Percentiles rank a stretch among this genome's conserved stretches.
Conservation (phyloP, 164 flowering plant species). For the Magnolia officinalis region DNA sequence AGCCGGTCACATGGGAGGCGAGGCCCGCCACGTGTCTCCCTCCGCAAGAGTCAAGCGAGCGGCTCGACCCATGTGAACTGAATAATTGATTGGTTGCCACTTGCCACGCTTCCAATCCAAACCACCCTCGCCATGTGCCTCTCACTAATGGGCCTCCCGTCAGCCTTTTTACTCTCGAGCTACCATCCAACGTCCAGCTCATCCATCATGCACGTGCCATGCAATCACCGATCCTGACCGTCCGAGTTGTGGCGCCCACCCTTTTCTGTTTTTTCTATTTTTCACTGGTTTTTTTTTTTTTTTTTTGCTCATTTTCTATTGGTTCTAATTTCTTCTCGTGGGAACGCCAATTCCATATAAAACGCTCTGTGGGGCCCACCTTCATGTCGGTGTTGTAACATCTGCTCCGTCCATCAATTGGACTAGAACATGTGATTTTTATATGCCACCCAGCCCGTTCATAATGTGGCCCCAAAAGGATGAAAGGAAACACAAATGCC, state of each 20-base stretch:
- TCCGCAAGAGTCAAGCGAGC: not conserved
- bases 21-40: not conserved
- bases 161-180: not conserved
- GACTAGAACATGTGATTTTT: no score
- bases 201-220: not conserved
- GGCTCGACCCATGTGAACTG: constrained; percentile 7
- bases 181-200: not conserved
- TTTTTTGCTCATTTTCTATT: no score
- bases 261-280: no score
- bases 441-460: no score
- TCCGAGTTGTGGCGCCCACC: not conserved
- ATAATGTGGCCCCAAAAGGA: no score
- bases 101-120: not conserved
- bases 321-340: no score
- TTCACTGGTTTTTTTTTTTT: no score
- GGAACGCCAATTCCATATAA: no score
- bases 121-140: constrained; percentile 3
- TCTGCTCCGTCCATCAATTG: no score
- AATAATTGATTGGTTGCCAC: constrained; percentile 11
- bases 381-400: no score
- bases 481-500: no score
- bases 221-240: not conserved
- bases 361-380: no score
- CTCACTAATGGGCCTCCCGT: not conserved
- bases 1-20: constrained; percentile 7